Conservation (phyloP, 1,139 yeast genomes). For the Candida neerlandica region DNA sequence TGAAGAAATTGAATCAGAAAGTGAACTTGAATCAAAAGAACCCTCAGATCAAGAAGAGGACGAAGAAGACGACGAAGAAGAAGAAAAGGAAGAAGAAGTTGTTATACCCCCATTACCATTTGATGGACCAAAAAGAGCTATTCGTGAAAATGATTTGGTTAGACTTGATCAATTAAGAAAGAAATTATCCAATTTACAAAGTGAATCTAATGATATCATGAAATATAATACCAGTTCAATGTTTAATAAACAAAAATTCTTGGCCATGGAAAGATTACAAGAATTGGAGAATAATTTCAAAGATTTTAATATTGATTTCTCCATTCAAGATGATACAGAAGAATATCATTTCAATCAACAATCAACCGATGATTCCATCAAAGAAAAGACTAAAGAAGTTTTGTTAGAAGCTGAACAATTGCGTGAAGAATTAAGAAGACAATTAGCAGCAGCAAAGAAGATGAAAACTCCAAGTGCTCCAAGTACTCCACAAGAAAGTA, state of each 20-base stretch:
- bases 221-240: constrained; percentile 65
- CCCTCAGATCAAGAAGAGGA: constrained; percentile 25
- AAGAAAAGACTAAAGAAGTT: constrained; percentile 42
- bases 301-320: constrained; percentile 61
- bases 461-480: constrained; percentile 14
- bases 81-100: constrained; percentile 19
- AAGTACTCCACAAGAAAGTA: not conserved
- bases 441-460: constrained; percentile 28
- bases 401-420: constrained; percentile 49
- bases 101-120: constrained; percentile 19
- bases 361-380: constrained; percentile 40
- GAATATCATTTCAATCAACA: constrained; percentile 13
- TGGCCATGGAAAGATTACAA: constrained; percentile 68
- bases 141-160: constrained; percentile 44
- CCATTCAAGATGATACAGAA: constrained; percentile 20
- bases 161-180: constrained; percentile 56
- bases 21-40: constrained; percentile 19
- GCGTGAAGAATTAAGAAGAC: constrained; percentile 43
- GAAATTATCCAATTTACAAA: constrained; percentile 62
- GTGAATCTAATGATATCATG: constrained; percentile 73
- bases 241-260: constrained; percentile 56
- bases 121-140: constrained; percentile 36
- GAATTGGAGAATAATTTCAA: constrained; percentile 64
- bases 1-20: constrained; percentile 8
- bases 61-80: constrained; percentile 21